phyloP scores from a whole-genome alignment of 345 rosid species.

The Sonneratia alba region DNA sequence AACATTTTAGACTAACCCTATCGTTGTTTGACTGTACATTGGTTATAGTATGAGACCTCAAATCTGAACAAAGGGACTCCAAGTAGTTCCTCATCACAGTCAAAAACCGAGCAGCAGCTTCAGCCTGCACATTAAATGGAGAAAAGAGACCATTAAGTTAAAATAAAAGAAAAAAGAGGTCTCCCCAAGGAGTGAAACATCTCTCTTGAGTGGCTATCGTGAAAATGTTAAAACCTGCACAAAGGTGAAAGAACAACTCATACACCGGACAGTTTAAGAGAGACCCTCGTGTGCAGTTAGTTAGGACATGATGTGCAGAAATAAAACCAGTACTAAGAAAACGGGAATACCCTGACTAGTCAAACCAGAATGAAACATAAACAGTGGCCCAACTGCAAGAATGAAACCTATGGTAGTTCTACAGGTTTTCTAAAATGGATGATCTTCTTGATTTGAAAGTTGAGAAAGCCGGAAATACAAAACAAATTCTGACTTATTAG shows the following conservation, averaged over 20 bases:
- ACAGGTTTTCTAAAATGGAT: not conserved
- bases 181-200: not conserved
- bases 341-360: not conserved
- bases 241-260: not conserved
- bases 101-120: slow-evolving; percentile 63
- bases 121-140: slow-evolving; percentile 28
- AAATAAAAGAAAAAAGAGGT: not conserved
- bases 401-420: not conserved
- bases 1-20: slow-evolving; percentile 43
- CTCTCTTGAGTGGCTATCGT: not conserved
- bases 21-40: slow-evolving; percentile 87
- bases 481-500: not conserved
- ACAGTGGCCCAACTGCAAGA: not conserved
- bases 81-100: slow-evolving; percentile 59
- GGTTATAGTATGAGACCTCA: slow-evolving; percentile 82
- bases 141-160: not conserved
- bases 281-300: not conserved
- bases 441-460: not conserved
- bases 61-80: slow-evolving; percentile 79
- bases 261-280: not conserved
- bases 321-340: not conserved
- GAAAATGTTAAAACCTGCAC: not conserved
- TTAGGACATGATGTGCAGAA: not conserved
- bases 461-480: not conserved
- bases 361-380: not conserved